These are phyloP conservation scores for Vaucheria bursata DNA, from an alignment of 352 stramenopile genomes.

Conservation along the genomic window DNA sequence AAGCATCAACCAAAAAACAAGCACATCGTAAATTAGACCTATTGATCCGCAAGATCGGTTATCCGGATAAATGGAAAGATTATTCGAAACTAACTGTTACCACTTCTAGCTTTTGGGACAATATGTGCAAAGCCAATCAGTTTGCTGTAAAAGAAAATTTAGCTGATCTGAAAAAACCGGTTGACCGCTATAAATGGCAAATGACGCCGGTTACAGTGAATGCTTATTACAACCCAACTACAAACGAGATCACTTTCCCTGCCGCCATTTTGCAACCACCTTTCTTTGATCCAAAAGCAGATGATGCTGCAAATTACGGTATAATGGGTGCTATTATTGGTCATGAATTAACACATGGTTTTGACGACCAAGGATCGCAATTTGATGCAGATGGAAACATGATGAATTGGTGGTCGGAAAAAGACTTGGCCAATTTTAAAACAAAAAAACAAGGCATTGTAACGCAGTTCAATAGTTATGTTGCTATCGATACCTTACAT, in stretches of 20 bases:
- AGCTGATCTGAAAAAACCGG: no score
- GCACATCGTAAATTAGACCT: background rate
- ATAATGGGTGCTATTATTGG: background rate
- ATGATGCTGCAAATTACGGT: background rate
- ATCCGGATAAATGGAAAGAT: background rate
- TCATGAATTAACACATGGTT: background rate
- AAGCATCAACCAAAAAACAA: background rate
- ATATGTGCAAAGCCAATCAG: no score
- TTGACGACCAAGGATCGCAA: background rate
- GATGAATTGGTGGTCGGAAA: background rate
- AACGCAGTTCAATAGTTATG: background rate
- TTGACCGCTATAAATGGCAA: background rate
- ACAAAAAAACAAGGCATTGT: background rate
- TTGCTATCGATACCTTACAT: background rate
- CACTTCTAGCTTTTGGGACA: no score
- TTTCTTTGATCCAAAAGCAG: background rate
- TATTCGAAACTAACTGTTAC: background rate
- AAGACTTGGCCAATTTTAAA: background rate
- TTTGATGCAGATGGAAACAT: background rate
- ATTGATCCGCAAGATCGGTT: background rate
- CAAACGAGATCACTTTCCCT: background rate
- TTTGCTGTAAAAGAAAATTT: no score
- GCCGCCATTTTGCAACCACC: background rate
- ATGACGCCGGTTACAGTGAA: background rate
- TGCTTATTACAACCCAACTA: background rate